These are phyloP conservation scores for Podaxis carcinomalis DNA, from an alignment of 768 basidiomycete genomes.

Conservation along the genomic window DNA sequence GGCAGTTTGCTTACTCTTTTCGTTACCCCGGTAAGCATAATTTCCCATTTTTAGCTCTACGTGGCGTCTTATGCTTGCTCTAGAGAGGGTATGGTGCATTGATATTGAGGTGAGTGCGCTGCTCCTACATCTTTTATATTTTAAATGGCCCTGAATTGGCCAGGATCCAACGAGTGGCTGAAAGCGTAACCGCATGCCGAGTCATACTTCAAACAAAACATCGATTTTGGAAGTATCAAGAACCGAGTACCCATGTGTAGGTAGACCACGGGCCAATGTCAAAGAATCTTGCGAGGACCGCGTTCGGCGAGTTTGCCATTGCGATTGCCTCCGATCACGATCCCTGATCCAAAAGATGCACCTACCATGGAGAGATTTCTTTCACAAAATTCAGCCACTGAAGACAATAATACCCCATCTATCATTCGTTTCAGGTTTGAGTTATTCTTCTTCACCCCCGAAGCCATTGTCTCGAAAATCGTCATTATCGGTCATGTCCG, in stretches of 20 bases:
- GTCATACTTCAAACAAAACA: conserved; percentile 2
- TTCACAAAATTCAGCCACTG: too few species aligned
- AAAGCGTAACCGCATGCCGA: background rate
- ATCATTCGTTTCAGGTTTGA: too few species aligned
- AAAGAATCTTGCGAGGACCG: background rate
- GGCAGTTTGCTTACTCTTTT: background rate
- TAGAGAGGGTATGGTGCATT: background rate
- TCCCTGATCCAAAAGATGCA: too few species aligned
- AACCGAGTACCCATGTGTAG: background rate
- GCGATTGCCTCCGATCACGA: too few species aligned
- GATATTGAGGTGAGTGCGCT: background rate
- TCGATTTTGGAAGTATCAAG: background rate
- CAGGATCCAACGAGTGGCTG: background rate
- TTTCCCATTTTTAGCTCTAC: background rate
- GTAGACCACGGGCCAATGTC: background rate
- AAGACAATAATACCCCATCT: too few species aligned
- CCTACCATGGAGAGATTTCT: too few species aligned
- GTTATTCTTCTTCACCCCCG: too few species aligned
- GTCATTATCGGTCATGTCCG: too few species aligned
- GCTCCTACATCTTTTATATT: background rate
- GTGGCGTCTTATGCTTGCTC: background rate
- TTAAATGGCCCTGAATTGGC: background rate
- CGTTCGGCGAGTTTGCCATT: background rate
- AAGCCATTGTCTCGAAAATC: too few species aligned
- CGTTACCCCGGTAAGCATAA: background rate